Evolutionary conservation across 129 eudicot genomes (phyloP).

Genomic region (Escallonia rubra): DNA sequence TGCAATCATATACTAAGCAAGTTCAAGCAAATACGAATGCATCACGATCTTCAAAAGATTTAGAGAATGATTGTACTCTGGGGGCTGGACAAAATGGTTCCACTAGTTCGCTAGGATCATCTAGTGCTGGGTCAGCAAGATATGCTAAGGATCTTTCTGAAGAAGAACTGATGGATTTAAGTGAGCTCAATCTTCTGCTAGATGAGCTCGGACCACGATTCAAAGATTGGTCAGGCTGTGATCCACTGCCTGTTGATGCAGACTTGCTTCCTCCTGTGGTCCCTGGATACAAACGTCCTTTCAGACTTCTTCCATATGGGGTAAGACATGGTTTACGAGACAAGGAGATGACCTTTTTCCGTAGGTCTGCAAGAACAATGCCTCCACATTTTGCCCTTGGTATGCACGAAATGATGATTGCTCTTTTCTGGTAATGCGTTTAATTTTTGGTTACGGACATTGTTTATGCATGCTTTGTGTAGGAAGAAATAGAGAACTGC

Average conservation of each 20-base stretch:
- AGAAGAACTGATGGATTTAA: conserved; percentile 55
- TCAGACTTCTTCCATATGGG: conserved; percentile 80
- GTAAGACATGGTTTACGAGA: conserved; percentile 45
- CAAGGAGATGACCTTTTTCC: conserved; percentile 63
- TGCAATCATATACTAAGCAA: conserved; percentile 46
- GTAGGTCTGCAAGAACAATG: conserved; percentile 69
- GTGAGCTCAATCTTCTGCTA: conserved; percentile 53
- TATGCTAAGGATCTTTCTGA: conserved; percentile 40
- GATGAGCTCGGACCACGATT: conserved; percentile 84
- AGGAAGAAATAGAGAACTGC: conserved; percentile 90
- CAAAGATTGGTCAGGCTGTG: conserved; percentile 84
- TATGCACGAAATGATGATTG: conserved; percentile 19
- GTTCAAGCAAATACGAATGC: conserved; percentile 7
- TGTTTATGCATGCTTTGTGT: conserved; percentile 11
- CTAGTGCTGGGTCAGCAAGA: conserved; percentile 21
- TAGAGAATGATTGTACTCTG: conserved; percentile 17
- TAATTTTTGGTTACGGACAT: not conserved
- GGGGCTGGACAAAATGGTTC: not conserved
- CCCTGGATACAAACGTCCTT: conserved; percentile 74
- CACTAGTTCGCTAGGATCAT: conserved; percentile 17
- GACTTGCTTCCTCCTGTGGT: conserved; percentile 77
- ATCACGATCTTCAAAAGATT: conserved; percentile 15
- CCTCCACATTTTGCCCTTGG: conserved; percentile 99
- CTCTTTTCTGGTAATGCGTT: too few species aligned
- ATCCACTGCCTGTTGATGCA: conserved; percentile 90